Conservation (phyloP, 768 basidiomycete genomes). For the Scleroderma bovista region DNA sequence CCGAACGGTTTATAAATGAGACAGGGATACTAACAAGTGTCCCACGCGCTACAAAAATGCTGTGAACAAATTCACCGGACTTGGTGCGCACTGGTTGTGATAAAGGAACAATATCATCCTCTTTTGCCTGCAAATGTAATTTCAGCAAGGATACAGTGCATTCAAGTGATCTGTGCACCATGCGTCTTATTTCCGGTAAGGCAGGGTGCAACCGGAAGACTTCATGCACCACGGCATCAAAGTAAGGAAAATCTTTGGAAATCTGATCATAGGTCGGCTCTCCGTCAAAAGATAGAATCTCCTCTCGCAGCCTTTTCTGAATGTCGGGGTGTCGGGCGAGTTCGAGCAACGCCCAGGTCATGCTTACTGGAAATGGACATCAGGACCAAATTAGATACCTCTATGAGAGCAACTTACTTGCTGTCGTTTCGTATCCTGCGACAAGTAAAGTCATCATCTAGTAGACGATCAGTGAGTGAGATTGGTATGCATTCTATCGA, state of each 20-base stretch:
- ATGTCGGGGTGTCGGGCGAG: slow-evolving; percentile 39
- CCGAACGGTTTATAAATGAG: slow-evolving; percentile 44
- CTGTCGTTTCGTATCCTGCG: slow-evolving; percentile 18
- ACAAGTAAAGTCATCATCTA: slow-evolving; percentile 15
- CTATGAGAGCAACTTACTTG: slow-evolving; percentile 1
- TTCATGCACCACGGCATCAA: slow-evolving; percentile 47
- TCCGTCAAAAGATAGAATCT: slow-evolving; percentile 36
- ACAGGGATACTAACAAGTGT: slow-evolving; percentile 39
- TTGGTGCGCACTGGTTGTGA: slow-evolving; percentile 39
- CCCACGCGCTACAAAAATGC: slow-evolving; percentile 46
- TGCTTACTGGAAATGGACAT: too few relatives aligned
- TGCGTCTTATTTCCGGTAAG: slow-evolving; percentile 14
- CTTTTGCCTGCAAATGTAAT: slow-evolving; percentile 35
- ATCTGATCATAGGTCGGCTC: slow-evolving; percentile 56
- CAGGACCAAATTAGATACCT: background rate
- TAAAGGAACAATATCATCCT: slow-evolving; percentile 58
- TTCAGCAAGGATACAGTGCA: too few relatives aligned
- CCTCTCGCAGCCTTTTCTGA: slow-evolving; percentile 45
- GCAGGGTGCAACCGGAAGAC: slow-evolving; percentile 40
- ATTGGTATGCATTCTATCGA: too few relatives aligned
- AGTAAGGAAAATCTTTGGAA: slow-evolving; percentile 43
- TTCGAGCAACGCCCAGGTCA: slow-evolving; percentile 51
- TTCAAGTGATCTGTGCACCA: too few relatives aligned
- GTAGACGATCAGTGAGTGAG: background rate
- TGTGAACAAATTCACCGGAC: slow-evolving; percentile 34